Percentiles rank a stretch among this genome's conserved stretches.
Evolutionary conservation across 306 rosid species (phyloP).

Genomic region (Quercus mongolica): DNA sequence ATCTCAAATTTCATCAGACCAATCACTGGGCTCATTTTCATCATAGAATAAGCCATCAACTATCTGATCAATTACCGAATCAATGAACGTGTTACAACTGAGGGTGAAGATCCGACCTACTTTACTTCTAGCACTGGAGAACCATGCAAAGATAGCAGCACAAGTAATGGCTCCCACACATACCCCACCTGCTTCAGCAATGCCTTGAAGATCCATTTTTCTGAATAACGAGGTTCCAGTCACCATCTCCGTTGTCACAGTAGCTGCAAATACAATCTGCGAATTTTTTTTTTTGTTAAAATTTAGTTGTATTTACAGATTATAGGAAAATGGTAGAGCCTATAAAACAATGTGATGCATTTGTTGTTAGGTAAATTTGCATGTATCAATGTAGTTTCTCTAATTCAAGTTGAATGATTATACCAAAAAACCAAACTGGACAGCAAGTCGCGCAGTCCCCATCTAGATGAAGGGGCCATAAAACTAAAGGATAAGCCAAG

Average conservation of each 20-base stretch:
- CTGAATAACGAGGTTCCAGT: constrained; percentile 81
- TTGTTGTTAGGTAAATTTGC: too few relatives aligned
- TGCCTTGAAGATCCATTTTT: constrained; percentile 69
- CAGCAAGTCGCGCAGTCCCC: too few relatives aligned
- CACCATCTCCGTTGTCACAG: constrained; percentile 60
- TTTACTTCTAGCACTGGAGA: constrained; percentile 63
- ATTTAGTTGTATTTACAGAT: too few relatives aligned
- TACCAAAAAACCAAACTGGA: too few relatives aligned
- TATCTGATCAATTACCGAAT: constrained; percentile 74
- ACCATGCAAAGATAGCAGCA: constrained; percentile 77
- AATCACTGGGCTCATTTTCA: constrained; percentile 44
- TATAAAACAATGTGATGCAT: too few relatives aligned
- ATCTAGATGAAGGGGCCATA: too few relatives aligned
- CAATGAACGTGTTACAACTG: constrained; percentile 66
- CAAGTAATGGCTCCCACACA: constrained; percentile 68
- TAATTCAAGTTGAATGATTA: too few relatives aligned
- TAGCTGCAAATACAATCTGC: constrained; percentile 81
- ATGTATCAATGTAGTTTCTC: too few relatives aligned
- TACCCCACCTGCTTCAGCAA: constrained; percentile 71
- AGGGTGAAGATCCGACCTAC: constrained; percentile 67
- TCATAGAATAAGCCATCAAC: constrained; percentile 88
- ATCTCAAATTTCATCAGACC: constrained; percentile 56
- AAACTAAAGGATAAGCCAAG: too few relatives aligned
- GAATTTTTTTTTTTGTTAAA: background rate
- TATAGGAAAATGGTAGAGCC: too few relatives aligned